A percentile compares a stretch with the other conserved stretches of the same genome.
These are phyloP conservation scores for Bipolaris bicolor DNA, from an alignment of 2,329 filamentous ascomycete species.

Conservation along the genomic window DNA sequence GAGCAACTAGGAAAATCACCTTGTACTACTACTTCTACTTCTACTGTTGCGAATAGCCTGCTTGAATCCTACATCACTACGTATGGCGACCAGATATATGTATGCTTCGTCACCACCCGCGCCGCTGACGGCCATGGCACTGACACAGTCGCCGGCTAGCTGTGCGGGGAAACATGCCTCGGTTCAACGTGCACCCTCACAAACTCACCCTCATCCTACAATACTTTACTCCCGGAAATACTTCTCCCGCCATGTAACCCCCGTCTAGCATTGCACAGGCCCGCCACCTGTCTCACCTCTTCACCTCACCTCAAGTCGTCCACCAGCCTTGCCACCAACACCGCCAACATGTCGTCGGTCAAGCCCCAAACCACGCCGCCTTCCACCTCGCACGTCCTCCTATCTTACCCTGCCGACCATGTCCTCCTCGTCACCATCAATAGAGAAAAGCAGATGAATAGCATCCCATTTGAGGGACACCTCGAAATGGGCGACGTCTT, in stretches of 20 bases:
- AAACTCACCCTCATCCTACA: not conserved
- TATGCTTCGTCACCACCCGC: no score
- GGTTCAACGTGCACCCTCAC: conserved; percentile 1
- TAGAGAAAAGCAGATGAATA: conserved; percentile 58
- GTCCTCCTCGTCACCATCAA: conserved; percentile 62
- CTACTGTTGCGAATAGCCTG: not conserved
- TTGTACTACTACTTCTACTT: no score
- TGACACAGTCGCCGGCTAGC: conserved; percentile 1
- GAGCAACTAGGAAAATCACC: not conserved
- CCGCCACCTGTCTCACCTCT: not conserved
- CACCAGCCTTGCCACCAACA: no score
- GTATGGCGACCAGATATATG: no score
- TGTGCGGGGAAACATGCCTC: conserved; percentile 13
- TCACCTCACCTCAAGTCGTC: no score
- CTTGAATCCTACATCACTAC: no score
- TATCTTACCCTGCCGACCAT: conserved; percentile 55
- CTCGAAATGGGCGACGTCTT: conserved; percentile 58
- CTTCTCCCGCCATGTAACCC: conserved; percentile 15
- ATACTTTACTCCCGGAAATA: no score
- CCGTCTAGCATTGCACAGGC: not conserved
- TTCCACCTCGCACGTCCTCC: conserved; percentile 42
- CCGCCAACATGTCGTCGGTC: conserved; percentile 30
- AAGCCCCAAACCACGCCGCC: conserved; percentile 41
- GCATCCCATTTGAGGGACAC: conserved; percentile 50
- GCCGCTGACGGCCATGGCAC: not conserved